Percentiles rank a stretch among this genome's conserved stretches.
Evolutionary conservation across 108 stramenopile genomes (phyloP).

Genomic region (Poteriospumella lacustris): DNA sequence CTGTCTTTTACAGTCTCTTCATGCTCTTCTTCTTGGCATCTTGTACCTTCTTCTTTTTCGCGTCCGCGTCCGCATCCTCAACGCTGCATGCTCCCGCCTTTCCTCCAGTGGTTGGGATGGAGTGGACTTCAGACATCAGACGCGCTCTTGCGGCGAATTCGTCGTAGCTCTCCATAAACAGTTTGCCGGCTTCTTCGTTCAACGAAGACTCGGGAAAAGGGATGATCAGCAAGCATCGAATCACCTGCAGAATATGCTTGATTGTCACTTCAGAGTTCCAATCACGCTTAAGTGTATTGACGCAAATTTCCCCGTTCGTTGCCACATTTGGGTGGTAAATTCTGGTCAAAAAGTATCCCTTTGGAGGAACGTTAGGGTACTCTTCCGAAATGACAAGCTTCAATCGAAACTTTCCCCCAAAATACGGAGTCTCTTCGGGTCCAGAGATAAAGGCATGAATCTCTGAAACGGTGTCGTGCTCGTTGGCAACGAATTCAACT

Average conservation of each 20-base stretch:
- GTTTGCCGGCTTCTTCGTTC: constrained; percentile 48
- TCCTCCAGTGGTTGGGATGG: constrained; percentile 37
- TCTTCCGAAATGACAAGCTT: constrained; percentile 78
- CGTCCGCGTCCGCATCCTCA: neutral
- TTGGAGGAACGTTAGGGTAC: constrained; percentile 82
- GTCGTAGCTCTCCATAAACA: constrained; percentile 97
- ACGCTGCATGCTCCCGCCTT: neutral
- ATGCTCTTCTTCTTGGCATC: constrained; percentile 25
- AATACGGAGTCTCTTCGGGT: constrained; percentile 90
- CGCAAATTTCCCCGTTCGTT: constrained; percentile 90
- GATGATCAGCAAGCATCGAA: neutral
- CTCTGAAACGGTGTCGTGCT: constrained; percentile 47
- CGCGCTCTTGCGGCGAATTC: constrained; percentile 86
- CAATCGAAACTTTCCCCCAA: constrained; percentile 78
- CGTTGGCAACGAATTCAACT: constrained; percentile 65
- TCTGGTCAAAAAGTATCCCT: constrained; percentile 93
- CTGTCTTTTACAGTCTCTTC: constrained; percentile 15
- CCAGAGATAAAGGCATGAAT: constrained; percentile 78
- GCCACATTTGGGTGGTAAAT: constrained; percentile 98
- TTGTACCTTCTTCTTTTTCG: constrained; percentile 20
- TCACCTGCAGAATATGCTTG: constrained; percentile 16
- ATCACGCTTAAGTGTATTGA: constrained; percentile 95
- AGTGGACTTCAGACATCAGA: constrained; percentile 89
- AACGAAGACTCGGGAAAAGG: neutral
- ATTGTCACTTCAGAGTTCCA: constrained; percentile 82